Base-by-base conservation (phyloP, 306 rosid genomes). In the Ziziphus jujuba region DNA sequence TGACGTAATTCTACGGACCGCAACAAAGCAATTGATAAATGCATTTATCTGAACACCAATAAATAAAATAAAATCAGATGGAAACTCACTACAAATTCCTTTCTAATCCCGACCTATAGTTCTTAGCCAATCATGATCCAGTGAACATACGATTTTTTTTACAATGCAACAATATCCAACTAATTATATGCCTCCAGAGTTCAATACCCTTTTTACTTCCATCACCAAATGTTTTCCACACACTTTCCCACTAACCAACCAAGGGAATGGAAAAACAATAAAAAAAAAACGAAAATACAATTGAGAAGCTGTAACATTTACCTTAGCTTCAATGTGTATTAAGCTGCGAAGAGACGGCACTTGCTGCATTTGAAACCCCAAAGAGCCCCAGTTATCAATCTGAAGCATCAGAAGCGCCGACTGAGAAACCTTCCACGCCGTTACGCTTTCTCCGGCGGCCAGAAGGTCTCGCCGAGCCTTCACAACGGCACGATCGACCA, bases 1-100 rank as follows among this genome's bases (percentile, higher is more conserved):
- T 4, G 98, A 79, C 75, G 84, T 82, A 47, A 93, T 76, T 67
- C 86, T 84, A 66, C 74, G 84, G 61, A 83, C 97, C 59, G 82
- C 97, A 71, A 90, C 91, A 81, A 87, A 92, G 78, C 98, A 92
- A 76, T 90, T 93, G 72, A 93, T 72, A 84, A 82, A 90, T 56
- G 95, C 85, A 92, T 90, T 84, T 77, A 92, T 86, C 97, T 92
- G 67, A 65, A 73, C 35, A 53, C 77, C 78, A 81, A 69, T 22
- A 63, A 59, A 69, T 71, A 57, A 69, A 33, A 56, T 28, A 60
- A 65, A 60, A 25, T 20, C 35, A 34, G 61, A 48, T 43, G 47
- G 45, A 59, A 68, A 3, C 9, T 24, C 28, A 63, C 21, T 40
- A 40, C 12, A 8, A 40, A 9, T 6, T 2, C 45, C 45, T 10